Evolutionary conservation across 2,329 filamentous ascomycete genomes (phyloP).

Genomic region (Zymoseptoria tritici): DNA sequence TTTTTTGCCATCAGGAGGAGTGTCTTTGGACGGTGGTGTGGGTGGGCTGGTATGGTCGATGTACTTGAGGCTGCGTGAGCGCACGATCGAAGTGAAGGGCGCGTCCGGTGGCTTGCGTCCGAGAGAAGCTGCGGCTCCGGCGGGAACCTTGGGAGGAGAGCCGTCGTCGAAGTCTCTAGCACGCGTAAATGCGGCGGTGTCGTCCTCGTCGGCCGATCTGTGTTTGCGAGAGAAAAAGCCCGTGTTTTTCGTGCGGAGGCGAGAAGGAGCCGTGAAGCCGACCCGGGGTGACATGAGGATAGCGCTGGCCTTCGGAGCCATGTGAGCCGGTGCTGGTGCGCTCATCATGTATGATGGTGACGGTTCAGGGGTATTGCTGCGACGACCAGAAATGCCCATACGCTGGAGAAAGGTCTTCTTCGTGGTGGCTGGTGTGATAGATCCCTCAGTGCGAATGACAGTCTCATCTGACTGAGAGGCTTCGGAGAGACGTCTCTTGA

Average conservation of each 20-base stretch:
- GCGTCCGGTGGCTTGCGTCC: background rate
- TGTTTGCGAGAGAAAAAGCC: conserved; percentile 15
- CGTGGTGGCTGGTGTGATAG: background rate
- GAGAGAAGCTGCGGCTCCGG: background rate
- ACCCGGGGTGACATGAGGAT: conserved; percentile 28
- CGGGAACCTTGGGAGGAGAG: background rate
- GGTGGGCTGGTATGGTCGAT: conserved; percentile 28
- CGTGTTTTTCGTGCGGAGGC: conserved; percentile 23
- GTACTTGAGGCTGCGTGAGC: conserved; percentile 25
- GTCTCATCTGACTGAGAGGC: background rate
- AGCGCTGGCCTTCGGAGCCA: conserved; percentile 31
- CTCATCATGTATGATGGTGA: background rate
- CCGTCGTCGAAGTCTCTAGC: background rate
- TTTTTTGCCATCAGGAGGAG: conserved; percentile 29
- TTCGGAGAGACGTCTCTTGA: background rate
- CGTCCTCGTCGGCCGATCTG: conserved; percentile 6
- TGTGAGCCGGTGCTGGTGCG: background rate
- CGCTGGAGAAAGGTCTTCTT: conserved; percentile 4
- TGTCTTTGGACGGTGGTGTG: conserved; percentile 40
- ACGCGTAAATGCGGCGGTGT: no score
- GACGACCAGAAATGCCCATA: conserved; percentile 1
- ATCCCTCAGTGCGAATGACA: background rate
- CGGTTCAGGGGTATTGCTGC: background rate
- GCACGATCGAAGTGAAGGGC: conserved; percentile 5
- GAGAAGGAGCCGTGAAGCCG: conserved; percentile 13